Base-by-base conservation (phyloP, 306 rosid genomes). In the Pueraria montana region DNA sequence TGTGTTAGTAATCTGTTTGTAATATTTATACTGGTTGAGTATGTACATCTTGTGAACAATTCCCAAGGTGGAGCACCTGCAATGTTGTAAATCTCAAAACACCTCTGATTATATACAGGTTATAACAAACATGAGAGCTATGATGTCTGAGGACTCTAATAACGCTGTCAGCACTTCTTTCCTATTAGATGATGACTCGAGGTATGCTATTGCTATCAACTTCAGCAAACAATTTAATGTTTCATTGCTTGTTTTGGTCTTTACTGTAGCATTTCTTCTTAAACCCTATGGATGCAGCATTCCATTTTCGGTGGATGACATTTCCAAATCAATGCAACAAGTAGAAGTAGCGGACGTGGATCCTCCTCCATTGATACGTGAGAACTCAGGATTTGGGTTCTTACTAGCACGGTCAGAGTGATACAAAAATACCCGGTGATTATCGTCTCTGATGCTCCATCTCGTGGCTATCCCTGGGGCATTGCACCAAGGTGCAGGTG, bases 291-390 rank as follows among this genome's bases (percentile, higher is more conserved):
- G 62, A 69, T 82, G 89, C 94, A 96, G 99, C 89, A 96, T 96
- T 76, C 99, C 99, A 4, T 96, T 96, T 90, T 90, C 99, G 13
- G 99, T 96, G 87, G 98, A 96, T 38, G 99, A 96, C 80, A 91
- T 96, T 77, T 96, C 99, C 72, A 96, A 96, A 92, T 91, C 99
- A 32, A 94, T 96, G 92, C 88, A 91, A 86, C 91, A 91, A 86
- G 91, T 94, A 66, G 99, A 96, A n/a, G 89, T 91, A 38, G 91
- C 92, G 2, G 99, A 96, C 38, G 85, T 96, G 9, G 99, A 94
- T 87, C 99, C 99, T 84, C 99, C 99, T 58, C 95, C 98, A 0
- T 87, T 96, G 88, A 96, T 96, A 75, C 98, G 99, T 9, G 99
- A 96, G 50, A 91, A 96, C 89, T 96, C 99, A 0, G 99, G 99